Evolutionary conservation across 2,329 filamentous ascomycete genomes (phyloP), one percentile per base, ranked within the genome.

Genomic region (Chrysoporthe deuterocubensis): DNA sequence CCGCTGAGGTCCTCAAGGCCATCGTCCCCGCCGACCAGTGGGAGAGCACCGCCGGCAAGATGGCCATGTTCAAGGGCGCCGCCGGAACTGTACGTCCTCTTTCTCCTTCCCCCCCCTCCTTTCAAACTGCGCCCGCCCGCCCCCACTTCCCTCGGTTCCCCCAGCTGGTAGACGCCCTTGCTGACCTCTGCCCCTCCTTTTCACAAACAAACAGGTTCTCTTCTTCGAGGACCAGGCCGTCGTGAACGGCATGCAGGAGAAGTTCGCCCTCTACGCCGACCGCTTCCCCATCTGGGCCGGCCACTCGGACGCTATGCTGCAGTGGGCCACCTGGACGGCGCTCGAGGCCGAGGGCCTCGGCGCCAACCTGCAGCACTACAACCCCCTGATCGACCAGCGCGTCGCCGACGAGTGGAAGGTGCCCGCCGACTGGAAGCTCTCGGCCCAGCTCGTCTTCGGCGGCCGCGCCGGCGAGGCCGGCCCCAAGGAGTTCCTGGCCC

Each of bases 341-440:
- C 88, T 97, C 67, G 92, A 94, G 81, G 85, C 90, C 69, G 93
- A 96, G 78, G 93, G 94, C 42, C 87, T 96, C 67, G 93, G 93
- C 72, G 92, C 90, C 77, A 97, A 94, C 85, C 85, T 97, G 64
- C 94, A 97, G 85, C 94, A 97, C 83, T 97, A 97, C 85, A 96
- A 93, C 86, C 93, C 93, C 26, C 80, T 97, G 68, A 88, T 96
- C 73, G 91, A 97, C 81, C 84, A 85, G 72, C 88, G 89, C 81
- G 90, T 94, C 64, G 81, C 85, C 57, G 82, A 80, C 70, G 82
- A 88, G 73, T 97, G 92, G 91, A 85, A 85, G 67, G 74, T 97
- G 43, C 91, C 92, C 56, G 75, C 81, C 21, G 85, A 86, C 74
- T 97, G 94, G 93, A 87, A 87, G 76, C 86, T 97, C 71, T 88